A percentile compares a stretch with the other conserved stretches of the same genome.
Evolutionary conservation across 148 eudicot genomes (phyloP).

Genomic region (Silene uniflora): DNA sequence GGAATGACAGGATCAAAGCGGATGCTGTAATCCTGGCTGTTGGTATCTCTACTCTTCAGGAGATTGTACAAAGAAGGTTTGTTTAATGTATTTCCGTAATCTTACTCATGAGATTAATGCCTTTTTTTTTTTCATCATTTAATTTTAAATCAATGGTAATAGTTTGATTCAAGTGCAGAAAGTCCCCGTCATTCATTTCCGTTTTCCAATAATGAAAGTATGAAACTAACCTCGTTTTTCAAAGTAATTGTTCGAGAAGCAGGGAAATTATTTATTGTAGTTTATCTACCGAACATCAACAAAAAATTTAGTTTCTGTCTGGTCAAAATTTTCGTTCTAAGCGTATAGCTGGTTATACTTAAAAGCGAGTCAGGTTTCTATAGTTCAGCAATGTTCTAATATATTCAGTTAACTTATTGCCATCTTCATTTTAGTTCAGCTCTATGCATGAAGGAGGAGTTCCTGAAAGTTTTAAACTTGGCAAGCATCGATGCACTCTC

Average conservation of each 20-base stretch:
- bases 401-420: slow-evolving; percentile 21
- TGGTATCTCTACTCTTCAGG: slow-evolving; percentile 61
- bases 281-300: no score
- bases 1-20: slow-evolving; percentile 71
- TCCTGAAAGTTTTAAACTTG: slow-evolving; percentile 64
- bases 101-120: not conserved
- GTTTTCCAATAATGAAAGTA: not conserved
- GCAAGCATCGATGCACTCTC: slow-evolving; percentile 44
- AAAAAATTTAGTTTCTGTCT: no score
- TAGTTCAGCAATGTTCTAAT: not conserved
- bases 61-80: slow-evolving; percentile 53
- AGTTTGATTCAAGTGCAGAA: not conserved
- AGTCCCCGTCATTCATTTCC: not conserved
- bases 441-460: slow-evolving; percentile 64
- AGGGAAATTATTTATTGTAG: no score
- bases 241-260: no score
- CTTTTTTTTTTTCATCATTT: no score
- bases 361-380: no score
- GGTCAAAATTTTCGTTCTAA: no score
- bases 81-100: slow-evolving; percentile 7
- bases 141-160: not conserved
- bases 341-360: no score
- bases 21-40: slow-evolving; percentile 73
- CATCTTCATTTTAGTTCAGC: slow-evolving; percentile 52
- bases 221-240: no score